These are phyloP conservation scores for Pseudogymnoascus sp. DNA, from an alignment of 2,329 filamentous ascomycete genomes.

Conservation along the genomic window DNA sequence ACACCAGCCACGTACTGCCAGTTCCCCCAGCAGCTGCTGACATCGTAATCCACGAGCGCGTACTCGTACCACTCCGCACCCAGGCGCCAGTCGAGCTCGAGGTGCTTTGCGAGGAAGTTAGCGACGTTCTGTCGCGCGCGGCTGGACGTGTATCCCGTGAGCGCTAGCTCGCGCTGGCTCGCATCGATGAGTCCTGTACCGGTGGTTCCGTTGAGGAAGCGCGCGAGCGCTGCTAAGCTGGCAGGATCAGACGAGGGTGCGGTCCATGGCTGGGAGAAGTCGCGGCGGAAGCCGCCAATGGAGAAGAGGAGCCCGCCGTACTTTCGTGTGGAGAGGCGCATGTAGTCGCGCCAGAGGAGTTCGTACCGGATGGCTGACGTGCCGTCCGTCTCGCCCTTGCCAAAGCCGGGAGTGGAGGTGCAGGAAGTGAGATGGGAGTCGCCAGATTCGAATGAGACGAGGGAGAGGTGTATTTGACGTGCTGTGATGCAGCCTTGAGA, in stretches of 20 bases:
- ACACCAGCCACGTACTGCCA: conserved; percentile 79
- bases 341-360: conserved; percentile 73
- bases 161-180: conserved; percentile 63
- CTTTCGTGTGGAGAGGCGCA: conserved; percentile 67
- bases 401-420: conserved; percentile 41
- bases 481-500: conserved; percentile 66
- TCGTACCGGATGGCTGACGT: conserved; percentile 65
- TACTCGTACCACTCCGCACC: conserved; percentile 80
- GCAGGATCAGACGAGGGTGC: conserved; percentile 31
- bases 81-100: conserved; percentile 70
- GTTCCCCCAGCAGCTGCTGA: conserved; percentile 71
- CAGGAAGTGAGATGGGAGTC: conserved; percentile 21
- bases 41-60: conserved; percentile 67
- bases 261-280: conserved; percentile 39
- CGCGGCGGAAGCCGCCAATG: conserved; percentile 53
- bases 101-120: conserved; percentile 64
- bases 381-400: conserved; percentile 63
- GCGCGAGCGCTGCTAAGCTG: conserved; percentile 42
- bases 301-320: conserved; percentile 59
- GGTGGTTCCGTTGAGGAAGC: conserved; percentile 60
- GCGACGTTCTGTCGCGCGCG: conserved; percentile 70
- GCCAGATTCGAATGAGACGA: conserved; percentile 64
- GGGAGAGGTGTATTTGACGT: conserved; percentile 61
- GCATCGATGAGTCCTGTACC: conserved; percentile 74
- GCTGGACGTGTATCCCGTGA: conserved; percentile 74